These are phyloP conservation scores for Komagataella pastoris DNA, from an alignment of 805 yeast genomes.

Conservation along the genomic window DNA sequence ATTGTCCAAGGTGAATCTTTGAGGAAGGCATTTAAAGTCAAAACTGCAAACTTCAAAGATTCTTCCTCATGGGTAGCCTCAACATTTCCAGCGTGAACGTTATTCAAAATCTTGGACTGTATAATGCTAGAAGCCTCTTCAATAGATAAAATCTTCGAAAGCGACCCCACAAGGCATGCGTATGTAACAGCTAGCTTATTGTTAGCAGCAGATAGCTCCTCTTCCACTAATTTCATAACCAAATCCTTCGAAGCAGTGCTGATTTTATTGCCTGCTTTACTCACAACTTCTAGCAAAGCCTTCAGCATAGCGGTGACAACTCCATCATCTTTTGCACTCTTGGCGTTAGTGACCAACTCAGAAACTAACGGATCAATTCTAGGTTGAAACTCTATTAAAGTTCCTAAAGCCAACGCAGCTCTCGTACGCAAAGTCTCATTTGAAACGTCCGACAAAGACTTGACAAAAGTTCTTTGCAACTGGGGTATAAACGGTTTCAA, in stretches of 20 bases:
- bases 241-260: constrained; percentile 58
- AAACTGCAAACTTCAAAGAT: constrained; percentile 42
- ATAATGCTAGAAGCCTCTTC: constrained; percentile 55
- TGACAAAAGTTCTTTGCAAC: constrained; percentile 90
- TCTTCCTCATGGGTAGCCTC: constrained; percentile 12
- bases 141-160: constrained; percentile 49
- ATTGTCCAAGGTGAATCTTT: constrained; percentile 55
- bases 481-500: constrained; percentile 95
- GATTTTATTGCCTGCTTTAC: constrained; percentile 67
- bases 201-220: constrained; percentile 34
- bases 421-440: constrained; percentile 64
- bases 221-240: constrained; percentile 63
- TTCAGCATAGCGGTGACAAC: constrained; percentile 77
- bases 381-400: constrained; percentile 79
- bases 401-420: constrained; percentile 85
- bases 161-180: constrained; percentile 67
- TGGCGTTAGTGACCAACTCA: constrained; percentile 71
- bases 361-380: constrained; percentile 86
- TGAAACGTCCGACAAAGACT: constrained; percentile 69
- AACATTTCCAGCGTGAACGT: neutral
- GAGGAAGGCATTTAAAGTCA: constrained; percentile 69
- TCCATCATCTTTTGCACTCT: constrained; percentile 47
- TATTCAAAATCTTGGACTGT: constrained; percentile 38
- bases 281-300: constrained; percentile 73
- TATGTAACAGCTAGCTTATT: constrained; percentile 62